These are phyloP conservation scores for Phyllosticta citrichinensis DNA, from an alignment of 2,329 filamentous ascomycete species.

Conservation along the genomic window DNA sequence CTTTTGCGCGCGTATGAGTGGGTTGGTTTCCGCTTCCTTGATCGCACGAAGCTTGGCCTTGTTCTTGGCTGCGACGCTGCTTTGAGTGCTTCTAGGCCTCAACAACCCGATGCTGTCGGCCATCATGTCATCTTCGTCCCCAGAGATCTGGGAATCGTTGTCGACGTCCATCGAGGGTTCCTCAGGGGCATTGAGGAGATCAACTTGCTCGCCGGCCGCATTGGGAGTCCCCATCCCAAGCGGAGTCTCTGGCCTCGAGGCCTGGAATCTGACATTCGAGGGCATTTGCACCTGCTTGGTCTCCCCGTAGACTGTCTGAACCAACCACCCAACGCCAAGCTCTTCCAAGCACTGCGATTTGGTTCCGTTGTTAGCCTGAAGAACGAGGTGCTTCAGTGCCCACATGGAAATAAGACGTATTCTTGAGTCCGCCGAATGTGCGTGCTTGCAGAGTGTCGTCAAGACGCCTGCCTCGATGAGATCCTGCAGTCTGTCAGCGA, in stretches of 20 bases:
- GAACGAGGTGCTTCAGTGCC: conserved; percentile 85
- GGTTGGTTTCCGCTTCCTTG: conserved; percentile 58
- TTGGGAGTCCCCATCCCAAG: conserved; percentile 47
- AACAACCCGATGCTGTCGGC: conserved; percentile 30
- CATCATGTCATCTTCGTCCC: conserved; percentile 35
- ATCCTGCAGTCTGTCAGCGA: conserved; percentile 37
- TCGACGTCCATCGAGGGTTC: conserved; percentile 34
- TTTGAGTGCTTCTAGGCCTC: conserved; percentile 22
- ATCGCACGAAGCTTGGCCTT: conserved; percentile 34
- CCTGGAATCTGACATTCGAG: conserved; percentile 26
- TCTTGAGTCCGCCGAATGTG: conserved; percentile 68
- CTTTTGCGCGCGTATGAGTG: conserved; percentile 56
- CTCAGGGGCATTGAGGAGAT: conserved; percentile 45
- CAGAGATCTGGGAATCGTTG: conserved; percentile 20
- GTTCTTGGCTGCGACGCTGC: conserved; percentile 25
- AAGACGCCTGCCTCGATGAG: conserved; percentile 67
- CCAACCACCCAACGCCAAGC: conserved; percentile 68
- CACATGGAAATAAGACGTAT: conserved; percentile 80
- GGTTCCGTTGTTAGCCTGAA: conserved; percentile 57
- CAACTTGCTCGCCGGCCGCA: conserved; percentile 50
- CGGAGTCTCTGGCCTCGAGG: conserved; percentile 16
- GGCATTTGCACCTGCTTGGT: conserved; percentile 20
- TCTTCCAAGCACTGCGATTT: conserved; percentile 72
- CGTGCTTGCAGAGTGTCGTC: conserved; percentile 70
- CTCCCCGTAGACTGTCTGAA: conserved; percentile 56